phyloP scores from a whole-genome alignment of 768 basidiomycete genomes.

The Boletellus ananas region DNA sequence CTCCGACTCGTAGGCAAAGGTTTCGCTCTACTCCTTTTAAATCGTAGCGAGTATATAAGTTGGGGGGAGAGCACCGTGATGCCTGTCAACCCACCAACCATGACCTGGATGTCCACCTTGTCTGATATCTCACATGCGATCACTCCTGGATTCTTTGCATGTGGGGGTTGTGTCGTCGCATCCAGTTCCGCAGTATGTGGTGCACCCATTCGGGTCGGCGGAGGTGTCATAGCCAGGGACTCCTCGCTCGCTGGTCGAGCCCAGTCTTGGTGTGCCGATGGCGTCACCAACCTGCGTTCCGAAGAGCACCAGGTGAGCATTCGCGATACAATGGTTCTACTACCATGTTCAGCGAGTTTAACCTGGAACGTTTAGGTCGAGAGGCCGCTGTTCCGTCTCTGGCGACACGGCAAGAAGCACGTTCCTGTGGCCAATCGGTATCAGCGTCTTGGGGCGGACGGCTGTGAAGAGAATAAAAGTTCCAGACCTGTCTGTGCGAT shows the following conservation, averaged over 20 bases:
- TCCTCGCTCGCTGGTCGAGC: neutral
- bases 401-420: neutral
- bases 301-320: neutral
- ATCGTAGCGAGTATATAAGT: neutral
- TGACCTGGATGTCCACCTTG: neutral
- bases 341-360: too few relatives aligned
- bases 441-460: slow-evolving; percentile 22
- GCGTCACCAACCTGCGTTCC: neutral
- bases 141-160: neutral
- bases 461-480: slow-evolving; percentile 7
- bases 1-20: too few relatives aligned
- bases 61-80: neutral
- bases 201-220: neutral
- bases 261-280: neutral
- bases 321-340: too few relatives aligned
- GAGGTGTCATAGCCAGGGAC: too few relatives aligned
- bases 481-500: slow-evolving; percentile 13
- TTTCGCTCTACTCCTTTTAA: too few relatives aligned
- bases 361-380: too few relatives aligned
- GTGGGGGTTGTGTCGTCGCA: slow-evolving; percentile 1
- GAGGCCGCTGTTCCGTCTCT: too few relatives aligned
- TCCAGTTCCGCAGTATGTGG: neutral
- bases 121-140: neutral
- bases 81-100: neutral
- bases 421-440: slow-evolving; percentile 19